These are phyloP conservation scores for Cyclotella cryptica DNA, from an alignment of 108 stramenopile genomes.

Conservation along the genomic window DNA sequence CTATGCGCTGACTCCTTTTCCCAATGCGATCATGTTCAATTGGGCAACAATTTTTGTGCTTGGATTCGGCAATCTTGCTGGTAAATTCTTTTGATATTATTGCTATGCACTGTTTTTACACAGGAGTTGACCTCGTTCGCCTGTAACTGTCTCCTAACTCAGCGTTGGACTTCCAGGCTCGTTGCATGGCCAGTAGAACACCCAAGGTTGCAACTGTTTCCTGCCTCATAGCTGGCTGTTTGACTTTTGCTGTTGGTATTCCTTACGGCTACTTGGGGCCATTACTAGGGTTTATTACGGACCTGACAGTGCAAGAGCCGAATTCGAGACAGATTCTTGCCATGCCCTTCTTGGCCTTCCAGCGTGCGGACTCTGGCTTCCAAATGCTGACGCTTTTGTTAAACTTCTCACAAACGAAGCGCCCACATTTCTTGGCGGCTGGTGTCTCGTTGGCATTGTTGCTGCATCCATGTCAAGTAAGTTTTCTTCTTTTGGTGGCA, in stretches of 20 bases:
- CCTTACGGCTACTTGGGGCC: slow-evolving; percentile 77
- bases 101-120: too few species aligned
- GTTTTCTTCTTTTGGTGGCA: neutral
- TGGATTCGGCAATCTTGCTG: slow-evolving; percentile 80
- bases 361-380: slow-evolving; percentile 78
- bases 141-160: too few species aligned
- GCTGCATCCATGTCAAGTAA: slow-evolving; percentile 76
- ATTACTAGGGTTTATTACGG: slow-evolving; percentile 65
- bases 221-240: slow-evolving; percentile 67
- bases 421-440: slow-evolving; percentile 69
- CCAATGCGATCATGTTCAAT: slow-evolving; percentile 70
- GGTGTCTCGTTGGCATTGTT: slow-evolving; percentile 82
- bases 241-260: slow-evolving; percentile 76
- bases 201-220: slow-evolving; percentile 61
- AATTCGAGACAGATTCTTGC: slow-evolving; percentile 60
- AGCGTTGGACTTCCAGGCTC: slow-evolving; percentile 85
- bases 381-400: slow-evolving; percentile 66
- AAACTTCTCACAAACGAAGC: slow-evolving; percentile 72
- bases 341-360: slow-evolving; percentile 62
- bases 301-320: slow-evolving; percentile 69
- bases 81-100: too few species aligned
- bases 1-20: slow-evolving; percentile 68
- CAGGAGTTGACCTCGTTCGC: too few species aligned
- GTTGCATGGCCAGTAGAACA: slow-evolving; percentile 84
- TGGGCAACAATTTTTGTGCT: slow-evolving; percentile 87